Conservation (phyloP, 1,284 basidiomycete genomes). For the Cerioporus squamosus region DNA sequence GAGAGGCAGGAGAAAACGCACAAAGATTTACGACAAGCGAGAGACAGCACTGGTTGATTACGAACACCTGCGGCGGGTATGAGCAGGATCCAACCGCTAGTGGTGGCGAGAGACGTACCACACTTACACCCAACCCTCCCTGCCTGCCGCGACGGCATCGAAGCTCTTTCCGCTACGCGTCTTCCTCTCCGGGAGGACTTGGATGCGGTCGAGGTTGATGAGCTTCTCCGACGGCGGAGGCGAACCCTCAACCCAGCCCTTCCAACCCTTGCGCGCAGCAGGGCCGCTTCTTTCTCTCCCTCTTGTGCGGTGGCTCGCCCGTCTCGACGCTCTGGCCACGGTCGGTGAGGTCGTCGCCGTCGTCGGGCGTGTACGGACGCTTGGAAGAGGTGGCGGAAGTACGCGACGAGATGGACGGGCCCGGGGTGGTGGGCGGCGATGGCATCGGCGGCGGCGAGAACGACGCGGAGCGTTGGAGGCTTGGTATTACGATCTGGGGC, state of each 20-base stretch:
- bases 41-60: slow-evolving; percentile 8
- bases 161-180: slow-evolving; percentile 82
- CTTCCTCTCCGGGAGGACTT: slow-evolving; percentile 62
- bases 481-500: slow-evolving; percentile 69
- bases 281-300: slow-evolving; percentile 66
- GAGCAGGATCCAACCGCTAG: slow-evolving; percentile 28
- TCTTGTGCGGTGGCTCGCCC: slow-evolving; percentile 31
- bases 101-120: slow-evolving; percentile 20
- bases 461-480: slow-evolving; percentile 68
- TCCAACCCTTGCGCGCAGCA: slow-evolving; percentile 80
- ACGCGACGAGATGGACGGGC: slow-evolving; percentile 69
- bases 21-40: slow-evolving; percentile 9
- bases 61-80: slow-evolving; percentile 6
- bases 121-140: slow-evolving; percentile 48
- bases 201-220: slow-evolving; percentile 75
- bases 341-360: slow-evolving; percentile 43
- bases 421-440: slow-evolving; percentile 71
- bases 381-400: slow-evolving; percentile 80
- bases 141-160: slow-evolving; percentile 66
- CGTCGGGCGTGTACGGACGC: slow-evolving; percentile 69
- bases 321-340: slow-evolving; percentile 31
- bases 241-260: slow-evolving; percentile 84
- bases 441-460: slow-evolving; percentile 72
- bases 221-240: slow-evolving; percentile 78
- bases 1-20: slow-evolving; percentile 2